Evolutionary conservation across 768 basidiomycete species (phyloP).

Genomic region (Auriculariales sp.): DNA sequence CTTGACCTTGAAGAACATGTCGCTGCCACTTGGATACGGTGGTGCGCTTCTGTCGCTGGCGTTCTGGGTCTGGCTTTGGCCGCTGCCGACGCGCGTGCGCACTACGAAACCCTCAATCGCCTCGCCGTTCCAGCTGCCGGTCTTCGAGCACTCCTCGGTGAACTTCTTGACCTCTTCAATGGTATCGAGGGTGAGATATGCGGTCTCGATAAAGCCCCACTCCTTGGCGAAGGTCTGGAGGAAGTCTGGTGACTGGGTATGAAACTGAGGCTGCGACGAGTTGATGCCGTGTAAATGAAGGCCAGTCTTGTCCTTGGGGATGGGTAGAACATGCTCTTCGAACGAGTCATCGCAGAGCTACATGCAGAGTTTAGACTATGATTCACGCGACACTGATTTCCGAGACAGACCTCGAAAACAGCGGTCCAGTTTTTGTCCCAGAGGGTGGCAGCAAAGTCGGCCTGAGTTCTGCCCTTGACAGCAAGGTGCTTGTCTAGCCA

Average conservation of each 20-base stretch:
- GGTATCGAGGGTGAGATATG: constrained; percentile 36
- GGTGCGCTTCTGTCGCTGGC: constrained; percentile 14
- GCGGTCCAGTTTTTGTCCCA: constrained; percentile 83
- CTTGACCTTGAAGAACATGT: constrained; percentile 99
- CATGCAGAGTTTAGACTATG: neutral
- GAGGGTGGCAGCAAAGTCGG: constrained; percentile 54
- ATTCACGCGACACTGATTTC: neutral
- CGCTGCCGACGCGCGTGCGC: constrained; percentile 41
- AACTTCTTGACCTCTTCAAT: constrained; percentile 59
- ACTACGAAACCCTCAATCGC: constrained; percentile 92
- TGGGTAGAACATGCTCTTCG: constrained; percentile 89
- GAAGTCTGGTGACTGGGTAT: constrained; percentile 47
- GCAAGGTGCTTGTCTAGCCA: constrained; percentile 68
- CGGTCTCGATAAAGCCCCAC: constrained; percentile 85
- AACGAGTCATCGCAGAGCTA: constrained; percentile 96
- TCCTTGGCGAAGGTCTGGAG: constrained; percentile 73
- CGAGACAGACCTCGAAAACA: constrained; percentile 61
- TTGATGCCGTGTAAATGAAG: constrained; percentile 92
- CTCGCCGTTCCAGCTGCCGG: constrained; percentile 71
- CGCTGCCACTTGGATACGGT: constrained; percentile 65
- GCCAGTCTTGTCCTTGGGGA: constrained; percentile 69
- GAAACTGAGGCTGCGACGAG: constrained; percentile 45
- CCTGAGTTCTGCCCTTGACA: constrained; percentile 47
- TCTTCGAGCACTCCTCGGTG: constrained; percentile 47
- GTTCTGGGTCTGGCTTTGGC: constrained; percentile 24